phyloP scores from a whole-genome alignment of 1,139 yeast species.

The Pneumocystis sp. region DNA sequence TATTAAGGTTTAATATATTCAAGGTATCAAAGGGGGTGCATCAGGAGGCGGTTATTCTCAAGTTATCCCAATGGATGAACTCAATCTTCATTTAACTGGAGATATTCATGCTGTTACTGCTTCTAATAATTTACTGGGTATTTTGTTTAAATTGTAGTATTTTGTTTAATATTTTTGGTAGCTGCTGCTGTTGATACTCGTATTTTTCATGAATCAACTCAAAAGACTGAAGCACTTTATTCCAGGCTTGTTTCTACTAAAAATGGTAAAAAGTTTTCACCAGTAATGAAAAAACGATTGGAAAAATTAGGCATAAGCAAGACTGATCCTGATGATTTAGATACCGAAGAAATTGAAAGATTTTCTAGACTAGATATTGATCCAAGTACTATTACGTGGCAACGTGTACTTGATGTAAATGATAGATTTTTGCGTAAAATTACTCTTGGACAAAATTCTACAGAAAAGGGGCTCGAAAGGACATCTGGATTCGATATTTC shows the following conservation, averaged over 20 bases:
- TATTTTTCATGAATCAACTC: slow-evolving; percentile 93
- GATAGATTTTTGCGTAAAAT: slow-evolving; percentile 86
- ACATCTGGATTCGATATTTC: slow-evolving; percentile 91
- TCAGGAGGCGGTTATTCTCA: slow-evolving; percentile 99
- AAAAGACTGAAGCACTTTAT: slow-evolving; percentile 73
- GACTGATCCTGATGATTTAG: slow-evolving; percentile 68
- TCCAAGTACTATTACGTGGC: slow-evolving; percentile 89
- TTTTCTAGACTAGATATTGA: slow-evolving; percentile 86
- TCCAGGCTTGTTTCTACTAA: slow-evolving; percentile 77
- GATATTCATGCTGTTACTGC: slow-evolving; percentile 95
- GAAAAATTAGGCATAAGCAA: slow-evolving; percentile 66
- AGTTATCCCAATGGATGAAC: slow-evolving; percentile 98
- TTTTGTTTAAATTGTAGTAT: neutral
- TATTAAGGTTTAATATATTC: neutral
- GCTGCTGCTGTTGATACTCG: slow-evolving; percentile 98
- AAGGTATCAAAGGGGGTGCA: slow-evolving; percentile 42
- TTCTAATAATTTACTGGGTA: slow-evolving; percentile 66
- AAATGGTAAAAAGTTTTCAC: slow-evolving; percentile 64
- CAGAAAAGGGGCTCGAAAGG: slow-evolving; percentile 83
- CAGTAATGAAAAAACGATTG: slow-evolving; percentile 65
- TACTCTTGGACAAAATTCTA: slow-evolving; percentile 84
- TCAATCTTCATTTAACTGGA: slow-evolving; percentile 95
- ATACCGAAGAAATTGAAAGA: slow-evolving; percentile 56
- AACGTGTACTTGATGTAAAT: slow-evolving; percentile 91
- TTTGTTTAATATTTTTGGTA: neutral